Conservation (phyloP, 306 rosid genomes). For the Mimosa bimucronata region DNA sequence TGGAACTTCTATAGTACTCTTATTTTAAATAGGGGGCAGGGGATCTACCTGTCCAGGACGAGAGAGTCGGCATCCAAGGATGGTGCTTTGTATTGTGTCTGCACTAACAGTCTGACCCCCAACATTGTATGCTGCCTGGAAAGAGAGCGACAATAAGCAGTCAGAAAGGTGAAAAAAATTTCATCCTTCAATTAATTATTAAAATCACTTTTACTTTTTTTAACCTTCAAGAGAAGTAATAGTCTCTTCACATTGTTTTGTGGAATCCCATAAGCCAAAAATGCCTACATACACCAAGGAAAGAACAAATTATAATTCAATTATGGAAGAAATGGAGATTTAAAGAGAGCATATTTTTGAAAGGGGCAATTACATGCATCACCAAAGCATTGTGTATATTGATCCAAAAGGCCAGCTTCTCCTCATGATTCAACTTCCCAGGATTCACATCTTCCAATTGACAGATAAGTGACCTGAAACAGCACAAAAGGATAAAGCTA, state of each 20-base stretch:
- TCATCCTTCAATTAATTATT: constrained; percentile 22
- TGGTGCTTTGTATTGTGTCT: constrained; percentile 77
- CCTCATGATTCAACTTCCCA: constrained; percentile 75
- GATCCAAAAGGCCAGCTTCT: constrained; percentile 97
- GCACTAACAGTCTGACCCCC: constrained; percentile 92
- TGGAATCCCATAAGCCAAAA: constrained; percentile 95
- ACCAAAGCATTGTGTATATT: constrained; percentile 93
- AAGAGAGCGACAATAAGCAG: constrained; percentile 32
- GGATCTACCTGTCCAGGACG: constrained; percentile 89
- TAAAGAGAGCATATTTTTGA: constrained; percentile 11
- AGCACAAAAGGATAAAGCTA: constrained; percentile 28
- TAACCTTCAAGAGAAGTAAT: constrained; percentile 88
- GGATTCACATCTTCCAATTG: constrained; percentile 81
- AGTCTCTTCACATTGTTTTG: constrained; percentile 81
- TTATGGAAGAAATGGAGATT: constrained; percentile 28
- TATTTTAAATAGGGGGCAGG: not conserved
- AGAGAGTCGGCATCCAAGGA: constrained; percentile 84
- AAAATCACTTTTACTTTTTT: constrained; percentile 24
- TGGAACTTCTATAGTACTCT: not conserved
- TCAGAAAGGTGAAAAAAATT: constrained; percentile 13
- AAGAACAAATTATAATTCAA: constrained; percentile 27
- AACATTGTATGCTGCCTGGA: constrained; percentile 95
- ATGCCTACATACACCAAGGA: constrained; percentile 66
- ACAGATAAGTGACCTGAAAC: constrained; percentile 73
- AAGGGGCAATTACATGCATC: constrained; percentile 80